Percentiles rank a stretch among this genome's conserved stretches.
Evolutionary conservation across 306 rosid species (phyloP).

Genomic region (Vigna reflexopilosa): DNA sequence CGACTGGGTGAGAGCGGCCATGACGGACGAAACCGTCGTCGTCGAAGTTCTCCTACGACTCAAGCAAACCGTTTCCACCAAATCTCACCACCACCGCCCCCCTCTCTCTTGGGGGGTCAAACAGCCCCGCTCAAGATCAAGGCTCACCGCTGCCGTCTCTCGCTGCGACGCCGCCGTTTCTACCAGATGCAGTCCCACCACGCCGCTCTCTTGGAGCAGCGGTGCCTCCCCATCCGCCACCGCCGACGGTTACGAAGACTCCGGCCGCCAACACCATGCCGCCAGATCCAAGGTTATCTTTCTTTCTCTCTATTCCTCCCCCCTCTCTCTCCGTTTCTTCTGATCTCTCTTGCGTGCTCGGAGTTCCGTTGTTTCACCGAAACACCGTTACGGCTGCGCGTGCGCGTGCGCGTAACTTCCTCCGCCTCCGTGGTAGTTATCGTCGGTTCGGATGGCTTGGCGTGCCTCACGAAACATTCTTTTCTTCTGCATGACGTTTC

Average conservation of each 20-base stretch:
- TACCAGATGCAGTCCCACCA: conserved; percentile 88
- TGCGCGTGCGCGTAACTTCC: neutral
- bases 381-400: neutral
- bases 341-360: conserved; percentile 44
- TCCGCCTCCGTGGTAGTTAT: conserved; percentile 1
- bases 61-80: conserved; percentile 52
- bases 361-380: conserved; percentile 27
- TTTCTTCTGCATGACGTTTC: conserved; percentile 39
- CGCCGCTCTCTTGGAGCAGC: conserved; percentile 97
- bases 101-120: conserved; percentile 65
- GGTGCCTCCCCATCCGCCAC: conserved; percentile 78
- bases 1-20: conserved; percentile 76
- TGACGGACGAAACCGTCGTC: conserved; percentile 70
- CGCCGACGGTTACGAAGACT: conserved; percentile 76
- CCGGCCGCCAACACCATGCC: conserved; percentile 53
- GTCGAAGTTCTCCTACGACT: conserved; percentile 74
- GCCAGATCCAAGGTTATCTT: conserved; percentile 85
- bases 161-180: conserved; percentile 64
- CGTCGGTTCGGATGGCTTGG: conserved; percentile 37
- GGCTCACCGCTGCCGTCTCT: conserved; percentile 42
- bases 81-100: conserved; percentile 38
- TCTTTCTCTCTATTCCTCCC: neutral
- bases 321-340: conserved; percentile 21
- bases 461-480: conserved; percentile 46
- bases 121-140: conserved; percentile 68